Evolutionary conservation across 306 rosid species (phyloP).

Genomic region (Casuarina cunninghamiana): DNA sequence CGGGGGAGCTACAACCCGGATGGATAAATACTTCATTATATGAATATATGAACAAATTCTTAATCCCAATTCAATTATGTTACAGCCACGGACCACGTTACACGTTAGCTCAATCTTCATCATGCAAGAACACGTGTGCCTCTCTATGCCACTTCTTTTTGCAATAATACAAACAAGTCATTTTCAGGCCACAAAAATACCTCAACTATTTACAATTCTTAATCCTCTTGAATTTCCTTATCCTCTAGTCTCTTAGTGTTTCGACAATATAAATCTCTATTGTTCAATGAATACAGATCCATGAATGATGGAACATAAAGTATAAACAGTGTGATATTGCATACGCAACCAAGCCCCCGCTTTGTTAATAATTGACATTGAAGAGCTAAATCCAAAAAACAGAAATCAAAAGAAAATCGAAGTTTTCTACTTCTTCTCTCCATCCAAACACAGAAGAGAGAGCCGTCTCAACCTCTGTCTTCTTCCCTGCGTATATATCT

Average conservation of each 20-base stretch:
- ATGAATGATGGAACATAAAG: no score
- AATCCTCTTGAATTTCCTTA: background rate
- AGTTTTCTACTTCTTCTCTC: background rate
- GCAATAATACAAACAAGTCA: background rate
- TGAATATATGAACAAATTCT: no score
- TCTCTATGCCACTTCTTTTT: slow-evolving; percentile 4
- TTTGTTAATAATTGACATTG: slow-evolving; percentile 12
- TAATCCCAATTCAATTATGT: no score
- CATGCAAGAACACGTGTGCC: background rate
- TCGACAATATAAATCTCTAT: no score
- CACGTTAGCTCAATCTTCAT: background rate
- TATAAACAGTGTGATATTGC: no score
- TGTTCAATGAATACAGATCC: no score
- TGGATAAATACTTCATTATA: no score
- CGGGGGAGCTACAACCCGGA: no score
- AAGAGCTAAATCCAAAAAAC: background rate
- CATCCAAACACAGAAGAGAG: background rate
- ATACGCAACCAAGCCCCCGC: no score
- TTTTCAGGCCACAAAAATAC: background rate
- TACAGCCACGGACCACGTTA: background rate
- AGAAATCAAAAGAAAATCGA: background rate
- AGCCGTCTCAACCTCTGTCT: no score
- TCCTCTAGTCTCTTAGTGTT: no score
- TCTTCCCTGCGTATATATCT: no score
- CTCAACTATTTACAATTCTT: background rate